Percentiles rank a stretch among this genome's conserved stretches.
Conservation (phyloP, 257 asterid species). For the Nemophila menziesii region DNA sequence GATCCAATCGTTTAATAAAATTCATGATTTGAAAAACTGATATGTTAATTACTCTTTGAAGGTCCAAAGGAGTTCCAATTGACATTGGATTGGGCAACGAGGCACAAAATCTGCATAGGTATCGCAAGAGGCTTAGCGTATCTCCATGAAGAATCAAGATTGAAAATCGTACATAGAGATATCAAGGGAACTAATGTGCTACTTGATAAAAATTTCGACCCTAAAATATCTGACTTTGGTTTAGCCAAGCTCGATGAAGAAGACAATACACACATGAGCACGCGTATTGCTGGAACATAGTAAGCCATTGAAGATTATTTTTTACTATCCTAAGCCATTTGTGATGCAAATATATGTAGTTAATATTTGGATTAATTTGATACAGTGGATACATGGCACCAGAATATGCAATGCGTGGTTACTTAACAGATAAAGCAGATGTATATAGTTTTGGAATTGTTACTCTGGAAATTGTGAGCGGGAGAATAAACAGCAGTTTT, state of each 20-base stretch:
- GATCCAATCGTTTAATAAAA: not conserved
- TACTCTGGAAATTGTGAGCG: constrained; percentile 27
- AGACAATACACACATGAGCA: constrained; percentile 73
- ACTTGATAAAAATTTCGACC: constrained; percentile 48
- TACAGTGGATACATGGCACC: constrained; percentile 38
- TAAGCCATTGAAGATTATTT: constrained; percentile 14
- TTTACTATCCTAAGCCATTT: not conserved
- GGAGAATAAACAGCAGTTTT: constrained; percentile 15
- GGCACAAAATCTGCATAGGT: constrained; percentile 48
- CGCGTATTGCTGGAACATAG: constrained; percentile 77
- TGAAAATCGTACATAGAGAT: constrained; percentile 78
- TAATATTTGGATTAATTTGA: not conserved
- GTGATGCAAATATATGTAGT: not conserved
- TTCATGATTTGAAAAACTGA: not conserved
- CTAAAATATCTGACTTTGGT: constrained; percentile 84
- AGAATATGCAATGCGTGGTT: constrained; percentile 33
- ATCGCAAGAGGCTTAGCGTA: constrained; percentile 73
- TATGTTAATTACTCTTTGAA: constrained; percentile 2
- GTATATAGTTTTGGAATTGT: constrained; percentile 35
- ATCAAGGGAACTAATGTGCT: constrained; percentile 76
- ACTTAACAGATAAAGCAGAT: constrained; percentile 27
- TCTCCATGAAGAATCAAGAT: constrained; percentile 76
- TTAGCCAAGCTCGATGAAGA: constrained; percentile 79
- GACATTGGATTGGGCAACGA: constrained; percentile 49
- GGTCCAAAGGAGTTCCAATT: constrained; percentile 45